These are phyloP conservation scores for Gelatoporia subvermispora DNA, from an alignment of 768 basidiomycete genomes.

Conservation along the genomic window DNA sequence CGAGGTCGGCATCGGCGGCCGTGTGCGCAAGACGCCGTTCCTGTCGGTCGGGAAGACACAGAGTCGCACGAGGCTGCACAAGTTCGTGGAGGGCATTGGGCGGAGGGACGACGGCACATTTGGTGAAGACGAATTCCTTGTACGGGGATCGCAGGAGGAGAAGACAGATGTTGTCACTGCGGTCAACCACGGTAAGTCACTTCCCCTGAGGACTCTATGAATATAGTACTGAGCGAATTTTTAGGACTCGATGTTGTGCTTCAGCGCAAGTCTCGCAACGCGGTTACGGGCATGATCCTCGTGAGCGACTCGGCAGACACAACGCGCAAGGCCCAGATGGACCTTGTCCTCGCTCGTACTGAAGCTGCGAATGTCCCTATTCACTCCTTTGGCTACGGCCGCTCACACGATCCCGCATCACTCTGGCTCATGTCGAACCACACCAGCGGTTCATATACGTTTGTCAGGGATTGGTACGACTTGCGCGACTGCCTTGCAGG, in stretches of 20 bases:
- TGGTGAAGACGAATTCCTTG: constrained; percentile 58
- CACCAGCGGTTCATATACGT: constrained; percentile 95
- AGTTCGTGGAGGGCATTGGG: constrained; percentile 73
- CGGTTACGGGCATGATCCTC: constrained; percentile 86
- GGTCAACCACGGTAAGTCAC: constrained; percentile 81
- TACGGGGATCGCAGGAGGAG: constrained; percentile 79
- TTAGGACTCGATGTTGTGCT: constrained; percentile 88
- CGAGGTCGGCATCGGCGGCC: constrained; percentile 78
- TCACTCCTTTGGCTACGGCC: constrained; percentile 95
- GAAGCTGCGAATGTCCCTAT: constrained; percentile 97
- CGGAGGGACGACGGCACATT: constrained; percentile 26
- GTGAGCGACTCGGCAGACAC: constrained; percentile 91
- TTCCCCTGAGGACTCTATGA: background rate
- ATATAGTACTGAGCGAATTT: background rate
- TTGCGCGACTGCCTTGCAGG: constrained; percentile 90
- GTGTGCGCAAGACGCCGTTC: constrained; percentile 92
- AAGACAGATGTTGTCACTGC: constrained; percentile 97
- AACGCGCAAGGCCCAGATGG: constrained; percentile 95
- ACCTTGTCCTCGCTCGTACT: constrained; percentile 91
- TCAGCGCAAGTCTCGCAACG: constrained; percentile 89
- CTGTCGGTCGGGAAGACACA: constrained; percentile 63
- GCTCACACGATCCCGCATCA: constrained; percentile 94
- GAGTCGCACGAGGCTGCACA: constrained; percentile 64
- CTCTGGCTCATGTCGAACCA: constrained; percentile 99
- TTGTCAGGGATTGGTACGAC: constrained; percentile 97